Percentiles rank a stretch among this genome's conserved stretches.
Evolutionary conservation across 495 filamentous ascomycete genomes (phyloP).

Genomic region (Aspergillus leporis): DNA sequence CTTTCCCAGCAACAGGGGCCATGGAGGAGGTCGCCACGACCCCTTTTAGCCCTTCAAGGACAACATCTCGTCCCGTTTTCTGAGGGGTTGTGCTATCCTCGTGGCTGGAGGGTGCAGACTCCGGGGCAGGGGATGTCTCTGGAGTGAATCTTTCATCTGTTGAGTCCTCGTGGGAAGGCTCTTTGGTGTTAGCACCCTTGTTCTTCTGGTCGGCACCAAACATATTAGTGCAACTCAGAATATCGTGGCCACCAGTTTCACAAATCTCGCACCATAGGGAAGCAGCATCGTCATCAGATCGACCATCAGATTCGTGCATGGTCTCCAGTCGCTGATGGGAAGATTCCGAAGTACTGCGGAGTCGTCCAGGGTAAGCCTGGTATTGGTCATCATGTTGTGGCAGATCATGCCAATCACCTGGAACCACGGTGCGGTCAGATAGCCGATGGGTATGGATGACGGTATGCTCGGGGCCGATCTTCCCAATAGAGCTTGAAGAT

Average conservation of each 20-base stretch:
- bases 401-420: conserved; percentile 44
- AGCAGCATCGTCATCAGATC: conserved; percentile 65
- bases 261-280: conserved; percentile 96
- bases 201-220: conserved; percentile 53
- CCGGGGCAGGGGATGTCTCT: conserved; percentile 17
- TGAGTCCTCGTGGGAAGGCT: conserved; percentile 15
- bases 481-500: conserved; percentile 35
- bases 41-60: conserved; percentile 66
- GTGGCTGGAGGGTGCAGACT: conserved; percentile 18
- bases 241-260: conserved; percentile 90
- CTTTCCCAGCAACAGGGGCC: conserved; percentile 70
- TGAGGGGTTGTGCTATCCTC: conserved; percentile 25
- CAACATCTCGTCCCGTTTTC: conserved; percentile 50
- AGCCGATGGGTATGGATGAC: conserved; percentile 41
- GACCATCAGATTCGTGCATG: conserved; percentile 73
- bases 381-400: conserved; percentile 35
- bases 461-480: conserved; percentile 26
- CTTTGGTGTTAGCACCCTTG: conserved; percentile 15
- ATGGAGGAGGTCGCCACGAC: conserved; percentile 47
- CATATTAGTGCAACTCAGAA: conserved; percentile 89
- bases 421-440: conserved; percentile 50
- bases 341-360: conserved; percentile 32
- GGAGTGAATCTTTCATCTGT: conserved; percentile 24
- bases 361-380: conserved; percentile 22
- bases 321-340: conserved; percentile 45